Conservation (phyloP, 139 green algal genomes). For the Tetraselmis striata region DNA sequence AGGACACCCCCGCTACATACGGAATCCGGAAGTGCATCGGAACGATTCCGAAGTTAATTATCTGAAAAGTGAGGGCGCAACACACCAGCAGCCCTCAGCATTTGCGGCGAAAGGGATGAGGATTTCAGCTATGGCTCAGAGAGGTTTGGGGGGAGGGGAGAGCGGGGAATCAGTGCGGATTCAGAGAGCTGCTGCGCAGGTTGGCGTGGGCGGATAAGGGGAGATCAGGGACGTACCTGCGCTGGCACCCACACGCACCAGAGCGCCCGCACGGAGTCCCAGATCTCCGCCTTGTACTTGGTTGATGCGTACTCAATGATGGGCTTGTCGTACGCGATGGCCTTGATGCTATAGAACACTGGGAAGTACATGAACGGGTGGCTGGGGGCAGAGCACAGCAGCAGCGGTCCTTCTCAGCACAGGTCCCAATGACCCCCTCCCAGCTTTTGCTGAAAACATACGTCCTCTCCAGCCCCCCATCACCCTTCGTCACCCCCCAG, state of each 20-base stretch:
- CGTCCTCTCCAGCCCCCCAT: too few relatives aligned
- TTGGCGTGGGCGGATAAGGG: too few relatives aligned
- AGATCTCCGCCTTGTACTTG: constrained; percentile 70
- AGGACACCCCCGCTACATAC: constrained; percentile 36
- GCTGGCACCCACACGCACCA: constrained; percentile 78
- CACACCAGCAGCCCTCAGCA: background rate
- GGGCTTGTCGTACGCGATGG: constrained; percentile 43
- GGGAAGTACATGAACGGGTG: constrained; percentile 86
- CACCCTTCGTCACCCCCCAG: too few relatives aligned
- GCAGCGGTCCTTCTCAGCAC: too few relatives aligned
- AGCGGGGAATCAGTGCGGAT: too few relatives aligned
- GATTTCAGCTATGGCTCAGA: too few relatives aligned
- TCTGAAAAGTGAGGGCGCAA: too few relatives aligned
- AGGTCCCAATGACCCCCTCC: too few relatives aligned
- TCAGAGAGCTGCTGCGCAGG: background rate
- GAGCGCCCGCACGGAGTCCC: constrained; percentile 75
- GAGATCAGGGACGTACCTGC: too few relatives aligned
- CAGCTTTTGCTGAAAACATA: too few relatives aligned
- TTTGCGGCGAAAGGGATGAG: too few relatives aligned
- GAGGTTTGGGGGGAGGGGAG: too few relatives aligned
- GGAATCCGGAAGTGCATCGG: background rate
- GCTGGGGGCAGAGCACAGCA: constrained; percentile 26
- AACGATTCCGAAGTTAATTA: background rate
- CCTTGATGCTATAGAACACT: constrained; percentile 74
- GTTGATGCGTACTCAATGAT: constrained; percentile 32